Evolutionary conservation across 2,329 filamentous ascomycete genomes (phyloP).

Genomic region (Pseudogymnoascus sp.): DNA sequence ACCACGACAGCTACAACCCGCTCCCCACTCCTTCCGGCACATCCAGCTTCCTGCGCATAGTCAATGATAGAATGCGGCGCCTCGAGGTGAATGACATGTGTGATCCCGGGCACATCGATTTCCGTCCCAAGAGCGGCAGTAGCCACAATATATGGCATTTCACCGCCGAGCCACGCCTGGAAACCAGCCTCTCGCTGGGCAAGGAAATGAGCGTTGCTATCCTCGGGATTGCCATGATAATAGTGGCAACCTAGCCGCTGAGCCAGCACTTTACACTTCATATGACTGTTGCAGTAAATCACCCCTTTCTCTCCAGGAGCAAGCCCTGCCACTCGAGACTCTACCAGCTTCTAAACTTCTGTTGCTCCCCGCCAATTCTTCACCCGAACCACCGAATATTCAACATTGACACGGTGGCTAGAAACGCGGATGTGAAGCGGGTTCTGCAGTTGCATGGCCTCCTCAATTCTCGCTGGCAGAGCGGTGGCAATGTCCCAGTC

Average conservation of each 20-base stretch:
- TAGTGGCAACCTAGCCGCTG: slow-evolving; percentile 9
- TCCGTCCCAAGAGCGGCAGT: slow-evolving; percentile 19
- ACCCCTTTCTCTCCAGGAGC: background rate
- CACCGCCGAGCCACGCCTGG: background rate
- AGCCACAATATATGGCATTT: slow-evolving; percentile 17
- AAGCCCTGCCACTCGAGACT: background rate
- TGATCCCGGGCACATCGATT: slow-evolving; percentile 20
- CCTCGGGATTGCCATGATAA: background rate
- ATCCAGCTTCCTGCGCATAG: slow-evolving; percentile 16
- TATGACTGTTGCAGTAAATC: slow-evolving; percentile 8
- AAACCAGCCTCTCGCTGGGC: slow-evolving; percentile 5
- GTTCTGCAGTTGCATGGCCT: background rate
- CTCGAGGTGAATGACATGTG: slow-evolving; percentile 14
- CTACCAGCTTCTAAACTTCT: background rate
- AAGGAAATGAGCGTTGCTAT: background rate
- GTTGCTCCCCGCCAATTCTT: background rate
- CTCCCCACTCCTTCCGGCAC: slow-evolving; percentile 13
- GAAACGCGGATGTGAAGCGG: background rate
- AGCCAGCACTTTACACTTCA: slow-evolving; percentile 4
- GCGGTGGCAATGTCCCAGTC: background rate
- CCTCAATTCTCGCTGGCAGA: slow-evolving; percentile 5
- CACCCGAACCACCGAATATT: background rate
- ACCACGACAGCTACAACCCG: slow-evolving; percentile 3
- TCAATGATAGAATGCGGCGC: slow-evolving; percentile 16
- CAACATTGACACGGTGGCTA: background rate